Conservation (phyloP, 768 basidiomycete species). For the Tricholoma sp. region DNA sequence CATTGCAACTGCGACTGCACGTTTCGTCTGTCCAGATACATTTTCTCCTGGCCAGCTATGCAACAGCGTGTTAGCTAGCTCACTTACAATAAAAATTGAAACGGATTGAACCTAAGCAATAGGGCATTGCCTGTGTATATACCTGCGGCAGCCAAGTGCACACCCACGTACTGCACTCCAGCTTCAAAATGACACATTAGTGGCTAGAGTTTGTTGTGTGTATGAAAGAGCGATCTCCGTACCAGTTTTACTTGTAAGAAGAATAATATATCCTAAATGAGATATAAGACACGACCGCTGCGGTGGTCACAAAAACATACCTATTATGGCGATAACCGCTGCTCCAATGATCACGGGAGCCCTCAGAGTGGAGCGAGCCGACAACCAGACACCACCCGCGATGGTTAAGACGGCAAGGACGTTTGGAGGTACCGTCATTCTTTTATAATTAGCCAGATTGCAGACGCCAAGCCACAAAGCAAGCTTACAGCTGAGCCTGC, state of each 20-base stretch:
- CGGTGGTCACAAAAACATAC: conserved; percentile 20
- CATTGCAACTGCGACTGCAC: conserved; percentile 56
- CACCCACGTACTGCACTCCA: conserved; percentile 52
- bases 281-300: background rate
- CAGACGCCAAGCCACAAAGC: background rate
- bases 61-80: background rate
- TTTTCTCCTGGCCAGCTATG: conserved; percentile 59
- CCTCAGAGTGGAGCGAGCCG: conserved; percentile 38
- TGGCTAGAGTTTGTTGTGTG: background rate
- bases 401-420: conserved; percentile 45
- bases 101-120: conserved; percentile 37
- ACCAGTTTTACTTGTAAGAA: conserved; percentile 45
- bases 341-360: conserved; percentile 51
- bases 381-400: conserved; percentile 45
- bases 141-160: conserved; percentile 51
- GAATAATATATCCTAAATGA: conserved; percentile 46
- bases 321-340: conserved; percentile 46
- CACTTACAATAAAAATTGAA: background rate
- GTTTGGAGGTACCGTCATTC: conserved; percentile 59
- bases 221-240: conserved; percentile 10
- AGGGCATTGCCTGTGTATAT: conserved; percentile 56
- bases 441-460: conserved; percentile 13
- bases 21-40: conserved; percentile 64
- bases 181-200: conserved; percentile 21
- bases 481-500: conserved; percentile 54